These are phyloP conservation scores for Eragrostis curvula DNA, from an alignment of 176 grass and related monocot species.

Conservation along the genomic window DNA sequence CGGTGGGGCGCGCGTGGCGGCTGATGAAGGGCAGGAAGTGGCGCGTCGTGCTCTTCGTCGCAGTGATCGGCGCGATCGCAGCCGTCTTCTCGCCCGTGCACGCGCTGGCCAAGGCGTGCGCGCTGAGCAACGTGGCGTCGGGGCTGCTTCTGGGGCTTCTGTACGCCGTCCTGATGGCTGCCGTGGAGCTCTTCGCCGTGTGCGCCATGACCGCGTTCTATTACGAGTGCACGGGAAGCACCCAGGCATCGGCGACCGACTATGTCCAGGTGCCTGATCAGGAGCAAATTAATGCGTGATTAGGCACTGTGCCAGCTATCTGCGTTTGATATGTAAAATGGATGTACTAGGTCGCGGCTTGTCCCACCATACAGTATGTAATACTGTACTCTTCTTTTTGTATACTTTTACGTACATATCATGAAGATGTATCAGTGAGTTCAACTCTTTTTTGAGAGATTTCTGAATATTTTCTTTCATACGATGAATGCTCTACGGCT, in stretches of 20 bases:
- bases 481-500: too few species aligned
- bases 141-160: constrained; percentile 21
- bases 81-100: neutral
- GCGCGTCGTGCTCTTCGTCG: neutral
- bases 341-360: too few species aligned
- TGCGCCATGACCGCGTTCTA: constrained; percentile 37
- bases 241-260: neutral
- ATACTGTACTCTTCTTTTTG: too few species aligned
- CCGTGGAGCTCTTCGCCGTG: constrained; percentile 6
- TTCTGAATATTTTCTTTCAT: too few species aligned
- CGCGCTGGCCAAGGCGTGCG: neutral
- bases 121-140: neutral
- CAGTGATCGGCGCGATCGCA: neutral
- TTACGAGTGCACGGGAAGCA: constrained; percentile 23
- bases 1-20: constrained; percentile 27
- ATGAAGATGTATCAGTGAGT: too few species aligned
- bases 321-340: too few species aligned
- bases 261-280: neutral
- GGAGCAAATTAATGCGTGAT: constrained; percentile 7
- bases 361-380: too few species aligned
- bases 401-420: too few species aligned
- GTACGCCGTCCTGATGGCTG: neutral
- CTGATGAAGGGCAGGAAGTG: neutral
- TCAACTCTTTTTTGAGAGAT: too few species aligned
- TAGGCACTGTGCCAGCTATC: too few species aligned